phyloP scores from a whole-genome alignment of 1,284 basidiomycete species.

The Porodaedalea pini region DNA sequence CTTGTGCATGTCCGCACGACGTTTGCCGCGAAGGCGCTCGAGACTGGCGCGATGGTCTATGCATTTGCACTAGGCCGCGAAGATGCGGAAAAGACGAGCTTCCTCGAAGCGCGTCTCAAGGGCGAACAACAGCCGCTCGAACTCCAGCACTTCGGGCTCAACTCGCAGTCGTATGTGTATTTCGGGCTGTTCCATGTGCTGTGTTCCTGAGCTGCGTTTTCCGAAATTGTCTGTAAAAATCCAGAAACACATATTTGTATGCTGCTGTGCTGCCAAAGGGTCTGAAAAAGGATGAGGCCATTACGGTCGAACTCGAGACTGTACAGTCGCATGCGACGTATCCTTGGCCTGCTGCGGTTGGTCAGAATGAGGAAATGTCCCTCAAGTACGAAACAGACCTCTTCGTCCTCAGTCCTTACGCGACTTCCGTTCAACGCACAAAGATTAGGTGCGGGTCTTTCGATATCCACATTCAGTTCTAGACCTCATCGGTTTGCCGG shows the following conservation, averaged over 20 bases:
- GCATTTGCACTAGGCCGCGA: constrained; percentile 64
- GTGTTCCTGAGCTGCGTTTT: constrained; percentile 2
- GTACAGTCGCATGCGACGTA: constrained; percentile 71
- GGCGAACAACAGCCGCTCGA: constrained; percentile 59
- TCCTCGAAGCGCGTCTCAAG: constrained; percentile 76
- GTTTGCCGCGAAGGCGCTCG: constrained; percentile 75
- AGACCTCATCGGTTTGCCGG: constrained; percentile 12
- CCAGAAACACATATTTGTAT: constrained; percentile 38
- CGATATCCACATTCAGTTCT: constrained; percentile 16
- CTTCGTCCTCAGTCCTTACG: constrained; percentile 80
- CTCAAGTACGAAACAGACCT: constrained; percentile 75
- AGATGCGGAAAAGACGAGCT: constrained; percentile 68
- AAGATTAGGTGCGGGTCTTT: constrained; percentile 68
- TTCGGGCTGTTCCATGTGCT: constrained; percentile 30
- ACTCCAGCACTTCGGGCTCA: constrained; percentile 48
- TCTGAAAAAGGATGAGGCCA: constrained; percentile 51
- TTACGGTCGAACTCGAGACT: constrained; percentile 75
- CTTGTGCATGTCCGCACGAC: constrained; percentile 84
- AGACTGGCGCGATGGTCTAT: constrained; percentile 60
- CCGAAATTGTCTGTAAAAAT: background rate
- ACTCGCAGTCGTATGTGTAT: constrained; percentile 47
- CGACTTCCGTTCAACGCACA: constrained; percentile 76
- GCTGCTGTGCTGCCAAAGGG: constrained; percentile 42
- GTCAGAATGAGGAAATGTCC: constrained; percentile 77
- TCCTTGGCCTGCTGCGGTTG: constrained; percentile 71